Evolutionary conservation across 257 asterid genomes (phyloP), one percentile per base, ranked within the genome.

Genomic region (Anisodus tanguticus): DNA sequence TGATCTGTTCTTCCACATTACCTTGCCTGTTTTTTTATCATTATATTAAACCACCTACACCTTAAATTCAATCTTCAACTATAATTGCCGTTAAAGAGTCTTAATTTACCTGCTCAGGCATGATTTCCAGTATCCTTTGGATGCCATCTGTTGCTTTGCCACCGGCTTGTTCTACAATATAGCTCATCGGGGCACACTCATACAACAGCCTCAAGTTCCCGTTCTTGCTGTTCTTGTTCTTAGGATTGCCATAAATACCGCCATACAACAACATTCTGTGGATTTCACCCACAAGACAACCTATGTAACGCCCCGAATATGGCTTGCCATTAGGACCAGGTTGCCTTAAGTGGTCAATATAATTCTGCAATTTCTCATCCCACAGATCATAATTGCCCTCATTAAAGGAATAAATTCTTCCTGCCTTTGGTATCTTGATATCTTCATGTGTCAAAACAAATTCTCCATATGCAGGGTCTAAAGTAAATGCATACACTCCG

Each of bases 121-220:
- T 91, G 87, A 93, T 90, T 45, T 93, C 96, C 19, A 94, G 93
- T 88, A 93, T 93, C 83, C 96, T 88, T 86, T 45, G 91, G 35
- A 3, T 8, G 79, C 97, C 94, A 81, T 93, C 95, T 71, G 17
- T 93, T 6, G 97, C 94, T 87, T 90, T 94, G 4, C 98, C 97
- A 60, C 97, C 97, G 35, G 98, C 97, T 81, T 91, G 98, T 85
- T 93, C 97, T 5, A 94, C 58, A 84, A 94, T 86, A 80, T 91
- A 93, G 85, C 98, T 94, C 98, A 94, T 94, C 0, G 99, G 98
- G 0, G 99, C 98, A 76, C 99, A 93, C 88, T 96, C 99, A 68
- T 96, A 96, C 95, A 96, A 85, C 5, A 96, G 89, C 91, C 99
- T 92, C 86, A 96, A 71, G 86, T 96, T 96, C 71, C 99, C 98